Evolutionary conservation across 2,329 filamentous ascomycete species (phyloP).

Genomic region (Scleromitrula shiraiana): DNA sequence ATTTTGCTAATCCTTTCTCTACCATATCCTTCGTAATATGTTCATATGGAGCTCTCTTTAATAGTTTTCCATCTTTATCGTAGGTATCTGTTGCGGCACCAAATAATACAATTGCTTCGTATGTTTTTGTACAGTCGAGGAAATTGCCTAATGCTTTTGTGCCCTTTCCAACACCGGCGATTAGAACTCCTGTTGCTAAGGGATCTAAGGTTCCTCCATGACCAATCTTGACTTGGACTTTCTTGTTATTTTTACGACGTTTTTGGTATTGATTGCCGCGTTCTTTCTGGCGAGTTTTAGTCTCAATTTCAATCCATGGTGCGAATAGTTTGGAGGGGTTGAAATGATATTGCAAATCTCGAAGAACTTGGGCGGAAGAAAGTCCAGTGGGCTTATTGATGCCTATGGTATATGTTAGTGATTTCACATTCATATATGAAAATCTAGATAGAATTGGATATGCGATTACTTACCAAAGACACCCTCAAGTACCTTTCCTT

Average conservation of each 20-base stretch:
- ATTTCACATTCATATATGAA: neutral
- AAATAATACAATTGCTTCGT: slow-evolving; percentile 84
- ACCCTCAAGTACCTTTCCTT: slow-evolving; percentile 48
- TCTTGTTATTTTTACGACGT: slow-evolving; percentile 44
- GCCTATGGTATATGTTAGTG: slow-evolving; percentile 43
- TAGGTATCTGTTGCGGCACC: slow-evolving; percentile 91
- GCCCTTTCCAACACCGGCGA: slow-evolving; percentile 77
- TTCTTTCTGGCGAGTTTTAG: slow-evolving; percentile 47
- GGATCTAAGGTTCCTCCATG: slow-evolving; percentile 95
- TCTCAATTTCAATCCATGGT: slow-evolving; percentile 64
- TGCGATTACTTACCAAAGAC: slow-evolving; percentile 47
- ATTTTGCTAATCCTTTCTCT: slow-evolving; percentile 65
- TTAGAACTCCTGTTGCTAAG: slow-evolving; percentile 84
- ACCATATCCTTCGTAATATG: slow-evolving; percentile 75
- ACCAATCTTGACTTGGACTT: slow-evolving; percentile 80
- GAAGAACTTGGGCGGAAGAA: slow-evolving; percentile 84
- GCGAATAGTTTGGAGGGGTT: slow-evolving; percentile 72
- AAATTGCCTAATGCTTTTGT: slow-evolving; percentile 78
- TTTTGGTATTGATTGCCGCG: slow-evolving; percentile 46
- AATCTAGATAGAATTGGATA: too few relatives aligned
- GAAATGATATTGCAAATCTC: slow-evolving; percentile 78
- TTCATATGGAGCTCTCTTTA: slow-evolving; percentile 65
- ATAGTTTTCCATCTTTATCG: slow-evolving; percentile 75
- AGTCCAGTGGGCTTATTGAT: slow-evolving; percentile 87
- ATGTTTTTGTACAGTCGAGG: slow-evolving; percentile 83